Conservation (phyloP, 108 stramenopile genomes). For the Fragilaria crotonensis region DNA sequence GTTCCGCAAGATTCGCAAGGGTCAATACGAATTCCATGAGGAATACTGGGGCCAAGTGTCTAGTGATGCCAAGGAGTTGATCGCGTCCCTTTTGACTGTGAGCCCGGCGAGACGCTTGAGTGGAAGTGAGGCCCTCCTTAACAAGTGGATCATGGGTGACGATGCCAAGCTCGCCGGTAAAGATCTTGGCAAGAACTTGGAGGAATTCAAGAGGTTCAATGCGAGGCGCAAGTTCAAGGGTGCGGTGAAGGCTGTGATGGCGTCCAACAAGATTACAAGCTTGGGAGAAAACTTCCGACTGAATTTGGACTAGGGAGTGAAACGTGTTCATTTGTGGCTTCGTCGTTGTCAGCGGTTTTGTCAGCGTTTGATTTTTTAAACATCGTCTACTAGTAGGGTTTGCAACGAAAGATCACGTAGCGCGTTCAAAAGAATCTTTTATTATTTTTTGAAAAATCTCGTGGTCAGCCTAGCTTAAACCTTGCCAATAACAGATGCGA, state of each 20-base stretch:
- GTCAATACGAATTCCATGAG: constrained; percentile 80
- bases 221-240: constrained; percentile 86
- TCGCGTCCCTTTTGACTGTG: constrained; percentile 62
- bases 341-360: neutral
- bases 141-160: constrained; percentile 74
- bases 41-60: constrained; percentile 86
- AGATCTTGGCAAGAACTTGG: constrained; percentile 68
- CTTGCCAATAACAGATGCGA: too few relatives aligned
- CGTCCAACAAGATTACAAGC: constrained; percentile 66
- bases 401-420: too few relatives aligned
- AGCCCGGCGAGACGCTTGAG: constrained; percentile 58
- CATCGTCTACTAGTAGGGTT: neutral
- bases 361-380: neutral
- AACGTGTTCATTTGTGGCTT: neutral
- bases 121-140: constrained; percentile 49
- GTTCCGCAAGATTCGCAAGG: constrained; percentile 87
- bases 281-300: constrained; percentile 56
- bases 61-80: constrained; percentile 75
- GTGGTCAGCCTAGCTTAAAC: too few relatives aligned
- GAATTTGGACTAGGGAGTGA: constrained; percentile 27
- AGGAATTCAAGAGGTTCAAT: constrained; percentile 78
- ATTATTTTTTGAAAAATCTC: too few relatives aligned
- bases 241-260: constrained; percentile 74
- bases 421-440: too few relatives aligned
- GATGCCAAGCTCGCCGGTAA: constrained; percentile 32